phyloP scores from a whole-genome alignment of 208 protist genomes.

The Trypanosomatidae sp. region DNA sequence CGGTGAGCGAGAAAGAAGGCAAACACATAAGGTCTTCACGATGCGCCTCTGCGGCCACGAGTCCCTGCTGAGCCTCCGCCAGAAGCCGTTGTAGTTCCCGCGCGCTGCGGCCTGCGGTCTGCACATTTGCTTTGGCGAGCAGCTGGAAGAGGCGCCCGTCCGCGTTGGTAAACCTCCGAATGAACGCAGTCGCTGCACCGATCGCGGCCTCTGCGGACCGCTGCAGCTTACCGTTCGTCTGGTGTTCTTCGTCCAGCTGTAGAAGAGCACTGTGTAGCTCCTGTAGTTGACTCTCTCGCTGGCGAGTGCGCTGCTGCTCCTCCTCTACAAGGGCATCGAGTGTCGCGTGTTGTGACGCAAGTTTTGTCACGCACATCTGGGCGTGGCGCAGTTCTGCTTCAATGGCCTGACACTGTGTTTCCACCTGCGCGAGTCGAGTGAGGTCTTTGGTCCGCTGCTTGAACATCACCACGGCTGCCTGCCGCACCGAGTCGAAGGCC shows the following conservation, averaged over 20 bases:
- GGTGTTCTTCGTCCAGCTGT: slow-evolving; percentile 53
- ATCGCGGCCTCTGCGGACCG: slow-evolving; percentile 37
- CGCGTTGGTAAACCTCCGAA: slow-evolving; percentile 26
- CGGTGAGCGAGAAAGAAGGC: background rate
- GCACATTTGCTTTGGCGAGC: slow-evolving; percentile 33
- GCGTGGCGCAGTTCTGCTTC: slow-evolving; percentile 29
- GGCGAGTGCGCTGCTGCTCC: slow-evolving; percentile 48
- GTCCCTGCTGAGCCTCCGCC: slow-evolving; percentile 35
- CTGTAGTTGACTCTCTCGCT: slow-evolving; percentile 46
- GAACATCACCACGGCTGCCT: slow-evolving; percentile 72
- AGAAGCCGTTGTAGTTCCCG: slow-evolving; percentile 46
- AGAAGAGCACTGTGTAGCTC: slow-evolving; percentile 50
- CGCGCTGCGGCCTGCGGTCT: slow-evolving; percentile 32
- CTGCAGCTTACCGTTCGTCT: slow-evolving; percentile 33
- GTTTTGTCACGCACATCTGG: slow-evolving; percentile 31
- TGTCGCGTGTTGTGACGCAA: slow-evolving; percentile 44
- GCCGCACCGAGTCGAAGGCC: slow-evolving; percentile 66
- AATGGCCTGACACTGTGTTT: slow-evolving; percentile 24
- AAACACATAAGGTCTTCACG: slow-evolving; percentile 7
- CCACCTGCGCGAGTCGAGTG: slow-evolving; percentile 51
- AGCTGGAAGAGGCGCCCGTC: slow-evolving; percentile 41
- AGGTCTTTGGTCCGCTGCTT: slow-evolving; percentile 85
- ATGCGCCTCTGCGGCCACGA: slow-evolving; percentile 13
- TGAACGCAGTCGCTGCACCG: slow-evolving; percentile 31
- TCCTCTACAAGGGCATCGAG: slow-evolving; percentile 61